phyloP scores from a whole-genome alignment of 371 early-diverging fungal species.

The Parasitella parasitica region DNA sequence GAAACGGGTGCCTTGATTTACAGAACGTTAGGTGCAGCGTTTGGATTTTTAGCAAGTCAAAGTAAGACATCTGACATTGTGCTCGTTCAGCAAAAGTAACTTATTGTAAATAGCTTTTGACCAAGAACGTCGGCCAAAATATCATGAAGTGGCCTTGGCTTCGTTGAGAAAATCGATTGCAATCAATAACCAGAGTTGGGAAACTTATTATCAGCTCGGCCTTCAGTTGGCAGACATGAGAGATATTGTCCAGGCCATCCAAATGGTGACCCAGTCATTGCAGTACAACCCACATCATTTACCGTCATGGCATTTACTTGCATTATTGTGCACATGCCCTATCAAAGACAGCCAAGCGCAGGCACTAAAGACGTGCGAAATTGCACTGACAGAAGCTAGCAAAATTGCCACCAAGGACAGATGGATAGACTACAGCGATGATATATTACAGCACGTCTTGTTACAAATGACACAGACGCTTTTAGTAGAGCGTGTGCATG shows the following conservation, averaged over 20 bases:
- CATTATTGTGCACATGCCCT: conserved; percentile 68
- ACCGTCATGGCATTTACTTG: conserved; percentile 87
- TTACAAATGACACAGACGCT: conserved; percentile 59
- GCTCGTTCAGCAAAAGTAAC: not conserved
- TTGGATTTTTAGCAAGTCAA: conserved; percentile 63
- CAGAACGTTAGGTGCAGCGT: conserved; percentile 58
- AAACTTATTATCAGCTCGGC: conserved; percentile 73
- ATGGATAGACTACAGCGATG: conserved; percentile 29
- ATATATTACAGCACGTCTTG: conserved; percentile 44
- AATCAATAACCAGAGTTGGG: conserved; percentile 45
- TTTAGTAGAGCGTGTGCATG: conserved; percentile 52
- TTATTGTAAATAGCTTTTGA: conserved; percentile 30
- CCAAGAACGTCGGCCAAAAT: conserved; percentile 61
- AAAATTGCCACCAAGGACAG: conserved; percentile 33
- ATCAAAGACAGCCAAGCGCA: conserved; percentile 28
- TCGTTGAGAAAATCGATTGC: conserved; percentile 57
- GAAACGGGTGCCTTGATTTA: conserved; percentile 38
- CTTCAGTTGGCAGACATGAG: conserved; percentile 79
- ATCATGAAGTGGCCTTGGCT: conserved; percentile 64
- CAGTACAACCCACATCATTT: conserved; percentile 58
- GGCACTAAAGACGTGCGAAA: conserved; percentile 73
- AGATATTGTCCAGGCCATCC: conserved; percentile 69
- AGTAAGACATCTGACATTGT: conserved; percentile 34
- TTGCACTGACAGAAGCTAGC: conserved; percentile 48
- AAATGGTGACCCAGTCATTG: conserved; percentile 61